These are phyloP conservation scores for Didymosphaeria variabile DNA, from an alignment of 2,329 filamentous ascomycete species.

Conservation along the genomic window DNA sequence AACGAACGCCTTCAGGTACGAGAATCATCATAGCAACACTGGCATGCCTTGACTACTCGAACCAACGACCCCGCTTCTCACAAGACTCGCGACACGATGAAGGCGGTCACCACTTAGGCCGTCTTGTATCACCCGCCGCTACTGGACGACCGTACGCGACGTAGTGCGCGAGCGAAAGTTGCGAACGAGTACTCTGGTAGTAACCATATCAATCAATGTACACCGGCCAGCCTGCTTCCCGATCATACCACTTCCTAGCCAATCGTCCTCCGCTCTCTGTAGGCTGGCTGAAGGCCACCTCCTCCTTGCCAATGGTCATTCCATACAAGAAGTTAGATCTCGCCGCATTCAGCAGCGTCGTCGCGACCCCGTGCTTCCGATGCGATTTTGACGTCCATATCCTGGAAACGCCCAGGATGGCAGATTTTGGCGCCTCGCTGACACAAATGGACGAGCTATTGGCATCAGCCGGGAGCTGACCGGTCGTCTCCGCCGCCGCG, in stretches of 20 bases:
- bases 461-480: slow-evolving; percentile 24
- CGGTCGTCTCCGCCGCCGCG: slow-evolving; percentile 27
- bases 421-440: slow-evolving; percentile 54
- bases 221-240: slow-evolving; percentile 66
- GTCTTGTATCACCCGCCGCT: neutral
- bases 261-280: slow-evolving; percentile 68
- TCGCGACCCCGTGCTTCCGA: slow-evolving; percentile 66
- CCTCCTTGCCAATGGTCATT: slow-evolving; percentile 62
- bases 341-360: slow-evolving; percentile 65
- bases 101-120: neutral
- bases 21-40: slow-evolving; percentile 1
- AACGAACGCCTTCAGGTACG: slow-evolving; percentile 16
- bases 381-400: slow-evolving; percentile 70
- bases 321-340: slow-evolving; percentile 65
- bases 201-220: slow-evolving; percentile 64
- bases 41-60: slow-evolving; percentile 14
- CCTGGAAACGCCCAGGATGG: slow-evolving; percentile 69
- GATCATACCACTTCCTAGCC: slow-evolving; percentile 66
- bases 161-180: neutral
- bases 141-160: neutral
- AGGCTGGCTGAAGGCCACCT: slow-evolving; percentile 72
- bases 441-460: slow-evolving; percentile 54
- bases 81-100: neutral
- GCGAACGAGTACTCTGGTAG: neutral
- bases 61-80: neutral